A percentile compares a stretch with the other conserved stretches of the same genome.
Evolutionary conservation across 495 filamentous ascomycete genomes (phyloP).

Genomic region (Xeromyces bisporus): DNA sequence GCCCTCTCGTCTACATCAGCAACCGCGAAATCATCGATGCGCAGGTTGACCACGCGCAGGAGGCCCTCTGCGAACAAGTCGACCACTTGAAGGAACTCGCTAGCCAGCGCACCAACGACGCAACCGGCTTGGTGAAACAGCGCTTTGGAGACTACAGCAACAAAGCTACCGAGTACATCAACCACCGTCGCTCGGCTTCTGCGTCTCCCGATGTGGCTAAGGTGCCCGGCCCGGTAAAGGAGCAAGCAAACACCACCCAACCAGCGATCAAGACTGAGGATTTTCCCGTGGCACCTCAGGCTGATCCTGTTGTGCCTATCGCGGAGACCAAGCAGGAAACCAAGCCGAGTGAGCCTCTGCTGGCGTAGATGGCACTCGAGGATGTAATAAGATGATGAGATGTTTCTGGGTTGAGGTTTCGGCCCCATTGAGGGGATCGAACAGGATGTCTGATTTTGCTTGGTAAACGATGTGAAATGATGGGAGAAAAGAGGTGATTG

Average conservation of each 20-base stretch:
- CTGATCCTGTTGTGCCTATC: slow-evolving; percentile 20
- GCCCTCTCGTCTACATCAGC: slow-evolving; percentile 75
- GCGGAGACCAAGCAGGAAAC: slow-evolving; percentile 2
- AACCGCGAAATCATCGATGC: slow-evolving; percentile 90
- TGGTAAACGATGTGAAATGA: background rate
- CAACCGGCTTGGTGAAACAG: slow-evolving; percentile 58
- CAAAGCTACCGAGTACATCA: slow-evolving; percentile 66
- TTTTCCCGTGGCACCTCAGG: slow-evolving; percentile 50
- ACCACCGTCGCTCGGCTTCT: slow-evolving; percentile 25
- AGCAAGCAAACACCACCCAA: slow-evolving; percentile 41
- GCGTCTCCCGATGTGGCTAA: slow-evolving; percentile 30
- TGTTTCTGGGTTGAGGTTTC: no score
- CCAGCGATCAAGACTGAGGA: slow-evolving; percentile 26
- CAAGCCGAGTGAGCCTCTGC: slow-evolving; percentile 19
- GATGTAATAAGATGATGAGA: background rate
- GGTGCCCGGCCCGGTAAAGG: slow-evolving; percentile 15
- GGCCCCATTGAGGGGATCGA: background rate
- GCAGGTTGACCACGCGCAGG: slow-evolving; percentile 52
- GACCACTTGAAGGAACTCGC: slow-evolving; percentile 64
- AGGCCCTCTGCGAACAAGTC: slow-evolving; percentile 67
- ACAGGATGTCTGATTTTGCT: background rate
- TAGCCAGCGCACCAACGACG: slow-evolving; percentile 62
- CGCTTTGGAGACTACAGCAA: slow-evolving; percentile 69
- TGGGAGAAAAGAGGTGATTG: background rate
- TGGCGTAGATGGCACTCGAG: slow-evolving; percentile 8